Evolutionary conservation across 2,329 filamentous ascomycete genomes (phyloP).

Genomic region (Nigrospora osmanthi): DNA sequence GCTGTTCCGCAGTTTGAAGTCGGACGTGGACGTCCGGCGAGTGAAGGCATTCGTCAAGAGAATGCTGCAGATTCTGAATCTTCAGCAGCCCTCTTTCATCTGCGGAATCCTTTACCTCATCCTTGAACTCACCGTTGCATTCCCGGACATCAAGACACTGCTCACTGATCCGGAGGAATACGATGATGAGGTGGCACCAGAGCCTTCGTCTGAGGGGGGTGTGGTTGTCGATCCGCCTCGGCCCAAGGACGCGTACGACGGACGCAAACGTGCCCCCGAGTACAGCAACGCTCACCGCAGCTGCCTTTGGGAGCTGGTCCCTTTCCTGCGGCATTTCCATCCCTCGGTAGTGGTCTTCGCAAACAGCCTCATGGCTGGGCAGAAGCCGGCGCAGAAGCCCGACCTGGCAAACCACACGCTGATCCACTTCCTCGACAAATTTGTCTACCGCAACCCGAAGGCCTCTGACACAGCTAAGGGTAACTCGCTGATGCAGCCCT

Average conservation of each 20-base stretch:
- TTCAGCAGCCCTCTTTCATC: constrained; percentile 89
- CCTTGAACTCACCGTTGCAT: constrained; percentile 68
- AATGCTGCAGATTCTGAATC: constrained; percentile 74
- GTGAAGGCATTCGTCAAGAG: constrained; percentile 96
- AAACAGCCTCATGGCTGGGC: constrained; percentile 58
- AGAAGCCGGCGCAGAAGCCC: constrained; percentile 74
- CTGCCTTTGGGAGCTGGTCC: constrained; percentile 88
- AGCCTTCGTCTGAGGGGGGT: constrained; percentile 31
- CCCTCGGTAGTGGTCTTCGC: constrained; percentile 87
- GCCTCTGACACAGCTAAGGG: constrained; percentile 60
- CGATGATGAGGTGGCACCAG: constrained; percentile 60
- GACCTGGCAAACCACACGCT: constrained; percentile 86
- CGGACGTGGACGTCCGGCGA: constrained; percentile 80
- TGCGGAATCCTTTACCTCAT: constrained; percentile 90
- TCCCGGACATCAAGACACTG: constrained; percentile 73
- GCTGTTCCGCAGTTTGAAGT: constrained; percentile 79
- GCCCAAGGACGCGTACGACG: constrained; percentile 57
- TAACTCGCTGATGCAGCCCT: constrained; percentile 92
- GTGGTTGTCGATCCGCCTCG: constrained; percentile 11
- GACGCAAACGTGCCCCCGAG: constrained; percentile 84
- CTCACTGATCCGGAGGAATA: constrained; percentile 73
- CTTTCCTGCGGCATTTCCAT: constrained; percentile 78
- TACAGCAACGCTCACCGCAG: constrained; percentile 89
- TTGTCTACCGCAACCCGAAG: constrained; percentile 95
- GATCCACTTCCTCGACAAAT: constrained; percentile 93